Base-by-base conservation (phyloP, 345 rosid species). In the Bruguiera parviflora region DNA sequence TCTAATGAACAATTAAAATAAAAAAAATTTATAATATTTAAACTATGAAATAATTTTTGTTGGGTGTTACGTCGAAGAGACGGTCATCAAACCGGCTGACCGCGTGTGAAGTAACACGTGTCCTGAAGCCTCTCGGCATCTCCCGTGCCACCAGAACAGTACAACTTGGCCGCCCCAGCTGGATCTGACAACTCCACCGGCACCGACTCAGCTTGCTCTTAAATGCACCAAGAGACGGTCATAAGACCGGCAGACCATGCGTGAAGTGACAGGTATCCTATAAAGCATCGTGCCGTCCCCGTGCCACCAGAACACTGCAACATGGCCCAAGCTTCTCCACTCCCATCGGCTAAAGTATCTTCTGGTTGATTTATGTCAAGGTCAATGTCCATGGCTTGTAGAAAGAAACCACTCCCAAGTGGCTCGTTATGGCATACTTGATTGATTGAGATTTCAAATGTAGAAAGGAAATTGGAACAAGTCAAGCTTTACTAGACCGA, bases 21-120 rank as follows among this genome's bases (percentile, higher is more conserved):
- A 27, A 1, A n/a, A n/a, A n/a, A n/a, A n/a, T 27, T 27, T 27
- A 2, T 27, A 27, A 25, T 1, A 25, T 25, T 25, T 25, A 25
- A 25, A 25, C 27, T 0, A 25, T 25, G 27, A 25, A 27, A 27
- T 27, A 27, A 27, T 27, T 27, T 27, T 27, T 27, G 28, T 27
- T 1, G 2, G 2, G 2, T 27, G 28, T 27, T 27, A 27, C 28
- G 28, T 27, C 28, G 2, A 95, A 95, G 84, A 82, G 81, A 64
- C 97, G 86, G 68, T 96, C 97, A 13, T 71, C 73, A 0, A 96
- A 95, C 16, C 75, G 97, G 61, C 97, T 96, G n/a, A 87, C 96
- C 2, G 92, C 92, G 97, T 96, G 90, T 51, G 91, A 92, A 72
- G 93, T 95, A 58, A 80, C 88, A 2, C 88, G 96, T 0, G 97